A percentile compares a stretch with the other conserved stretches of the same genome.
Evolutionary conservation across 345 rosid genomes (phyloP).

Genomic region (Melaleuca quinquenervia): DNA sequence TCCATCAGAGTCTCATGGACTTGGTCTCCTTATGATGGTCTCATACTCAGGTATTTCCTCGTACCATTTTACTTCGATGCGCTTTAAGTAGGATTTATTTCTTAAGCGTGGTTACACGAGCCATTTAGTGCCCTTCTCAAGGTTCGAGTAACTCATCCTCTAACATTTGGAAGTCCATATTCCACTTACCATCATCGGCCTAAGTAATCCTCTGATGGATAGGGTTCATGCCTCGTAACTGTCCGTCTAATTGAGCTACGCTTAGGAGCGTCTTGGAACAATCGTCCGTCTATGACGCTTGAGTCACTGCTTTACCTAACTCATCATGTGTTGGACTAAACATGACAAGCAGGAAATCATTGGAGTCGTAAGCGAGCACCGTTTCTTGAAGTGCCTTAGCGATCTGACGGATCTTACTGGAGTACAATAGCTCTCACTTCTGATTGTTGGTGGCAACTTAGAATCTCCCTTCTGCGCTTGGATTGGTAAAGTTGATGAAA

Average conservation of each 20-base stretch:
- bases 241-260: background rate
- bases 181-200: no score
- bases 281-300: conserved; percentile 13
- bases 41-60: no score
- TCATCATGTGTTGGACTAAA: conserved; percentile 46
- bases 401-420: conserved; percentile 36
- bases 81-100: no score
- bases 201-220: no score
- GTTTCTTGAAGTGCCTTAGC: conserved; percentile 25
- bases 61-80: no score
- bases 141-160: no score
- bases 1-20: no score
- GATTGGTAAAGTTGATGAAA: conserved; percentile 58
- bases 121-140: no score
- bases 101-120: no score
- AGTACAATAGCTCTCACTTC: conserved; percentile 31
- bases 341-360: conserved; percentile 31
- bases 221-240: background rate
- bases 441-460: conserved; percentile 9
- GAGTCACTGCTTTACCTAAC: conserved; percentile 4
- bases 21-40: no score
- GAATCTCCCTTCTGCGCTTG: conserved; percentile 40
- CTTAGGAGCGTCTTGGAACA: background rate
- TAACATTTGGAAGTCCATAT: no score
- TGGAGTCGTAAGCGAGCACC: conserved; percentile 17